These are phyloP conservation scores for Zygotorulaspora chibaensis DNA, from an alignment of 805 yeast genomes.

Conservation along the genomic window DNA sequence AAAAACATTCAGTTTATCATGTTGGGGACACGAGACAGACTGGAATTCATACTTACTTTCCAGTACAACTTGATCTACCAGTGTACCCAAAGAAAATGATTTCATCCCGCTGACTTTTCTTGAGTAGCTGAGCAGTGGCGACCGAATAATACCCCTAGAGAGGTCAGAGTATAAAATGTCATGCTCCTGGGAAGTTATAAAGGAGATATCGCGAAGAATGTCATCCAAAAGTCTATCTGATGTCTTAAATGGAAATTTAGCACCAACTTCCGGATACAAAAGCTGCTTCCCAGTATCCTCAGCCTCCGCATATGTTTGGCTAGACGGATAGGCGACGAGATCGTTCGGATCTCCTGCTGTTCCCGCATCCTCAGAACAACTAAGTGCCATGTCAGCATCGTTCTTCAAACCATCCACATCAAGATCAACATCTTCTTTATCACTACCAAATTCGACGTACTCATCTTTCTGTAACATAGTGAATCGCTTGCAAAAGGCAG, in stretches of 20 bases:
- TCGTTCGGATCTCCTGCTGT: not conserved
- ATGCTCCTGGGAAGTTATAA: constrained; percentile 19
- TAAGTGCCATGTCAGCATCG: not conserved
- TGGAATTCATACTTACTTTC: constrained; percentile 30
- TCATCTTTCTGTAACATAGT: constrained; percentile 3
- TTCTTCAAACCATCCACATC: not conserved
- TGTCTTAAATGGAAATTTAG: constrained; percentile 48
- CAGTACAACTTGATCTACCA: constrained; percentile 31
- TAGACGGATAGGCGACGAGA: not conserved
- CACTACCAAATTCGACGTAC: not conserved
- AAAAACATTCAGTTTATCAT: constrained; percentile 32
- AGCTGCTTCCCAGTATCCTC: constrained; percentile 28
- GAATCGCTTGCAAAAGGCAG: too few relatives aligned
- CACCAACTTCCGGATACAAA: constrained; percentile 22
- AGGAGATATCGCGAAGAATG: constrained; percentile 43
- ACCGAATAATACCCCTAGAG: constrained; percentile 28
- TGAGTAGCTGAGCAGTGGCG: constrained; percentile 33
- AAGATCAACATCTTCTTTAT: not conserved
- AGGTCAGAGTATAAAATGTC: constrained; percentile 10
- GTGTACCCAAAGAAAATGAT: constrained; percentile 24
- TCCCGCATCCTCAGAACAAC: not conserved
- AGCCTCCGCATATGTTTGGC: constrained; percentile 1
- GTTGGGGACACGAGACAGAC: constrained; percentile 26
- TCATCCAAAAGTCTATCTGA: constrained; percentile 66
- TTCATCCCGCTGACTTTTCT: constrained; percentile 19